Percentiles rank a stretch among this genome's conserved stretches.
These are phyloP conservation scores for Cyphellophora europaea DNA, from an alignment of 2,329 filamentous ascomycete species.

Conservation along the genomic window DNA sequence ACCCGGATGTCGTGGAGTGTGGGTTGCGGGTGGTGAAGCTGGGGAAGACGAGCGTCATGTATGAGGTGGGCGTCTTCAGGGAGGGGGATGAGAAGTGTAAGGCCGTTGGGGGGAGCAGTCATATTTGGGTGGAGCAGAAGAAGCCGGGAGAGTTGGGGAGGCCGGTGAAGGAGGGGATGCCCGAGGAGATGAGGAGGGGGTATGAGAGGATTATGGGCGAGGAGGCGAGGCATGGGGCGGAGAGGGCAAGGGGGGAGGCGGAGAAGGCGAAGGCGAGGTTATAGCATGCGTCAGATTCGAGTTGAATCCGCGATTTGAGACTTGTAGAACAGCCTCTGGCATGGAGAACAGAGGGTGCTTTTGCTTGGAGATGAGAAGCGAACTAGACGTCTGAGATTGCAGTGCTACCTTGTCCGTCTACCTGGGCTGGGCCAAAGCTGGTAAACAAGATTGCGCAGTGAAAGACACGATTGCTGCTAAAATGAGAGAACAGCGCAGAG, in stretches of 20 bases:
- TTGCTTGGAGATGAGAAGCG: too few relatives aligned
- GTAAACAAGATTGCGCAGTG: too few relatives aligned
- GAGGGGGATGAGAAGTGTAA: slow-evolving; percentile 62
- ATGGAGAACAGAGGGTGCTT: too few relatives aligned
- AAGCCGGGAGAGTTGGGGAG: slow-evolving; percentile 42
- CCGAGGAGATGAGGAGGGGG: slow-evolving; percentile 6
- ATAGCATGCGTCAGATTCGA: slow-evolving; percentile 1
- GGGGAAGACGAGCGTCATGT: slow-evolving; percentile 77
- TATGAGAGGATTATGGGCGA: slow-evolving; percentile 8
- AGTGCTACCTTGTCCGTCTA: too few relatives aligned
- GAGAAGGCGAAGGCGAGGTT: background rate
- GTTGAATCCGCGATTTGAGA: too few relatives aligned
- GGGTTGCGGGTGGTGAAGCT: slow-evolving; percentile 74
- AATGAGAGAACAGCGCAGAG: too few relatives aligned
- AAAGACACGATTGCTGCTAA: too few relatives aligned
- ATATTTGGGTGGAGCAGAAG: slow-evolving; percentile 75
- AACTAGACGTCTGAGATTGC: too few relatives aligned
- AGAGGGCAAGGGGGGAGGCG: slow-evolving; percentile 1
- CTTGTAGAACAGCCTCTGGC: too few relatives aligned
- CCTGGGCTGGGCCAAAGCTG: too few relatives aligned
- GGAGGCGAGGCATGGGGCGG: background rate
- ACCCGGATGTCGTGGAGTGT: slow-evolving; percentile 73
- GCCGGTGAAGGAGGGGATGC: slow-evolving; percentile 59
- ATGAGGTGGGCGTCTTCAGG: slow-evolving; percentile 82
- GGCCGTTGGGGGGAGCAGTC: slow-evolving; percentile 76